A percentile compares a stretch with the other conserved stretches of the same genome.
phyloP scores from a whole-genome alignment of 2,329 filamentous ascomycete genomes.

The Xylariaceae sp. region DNA sequence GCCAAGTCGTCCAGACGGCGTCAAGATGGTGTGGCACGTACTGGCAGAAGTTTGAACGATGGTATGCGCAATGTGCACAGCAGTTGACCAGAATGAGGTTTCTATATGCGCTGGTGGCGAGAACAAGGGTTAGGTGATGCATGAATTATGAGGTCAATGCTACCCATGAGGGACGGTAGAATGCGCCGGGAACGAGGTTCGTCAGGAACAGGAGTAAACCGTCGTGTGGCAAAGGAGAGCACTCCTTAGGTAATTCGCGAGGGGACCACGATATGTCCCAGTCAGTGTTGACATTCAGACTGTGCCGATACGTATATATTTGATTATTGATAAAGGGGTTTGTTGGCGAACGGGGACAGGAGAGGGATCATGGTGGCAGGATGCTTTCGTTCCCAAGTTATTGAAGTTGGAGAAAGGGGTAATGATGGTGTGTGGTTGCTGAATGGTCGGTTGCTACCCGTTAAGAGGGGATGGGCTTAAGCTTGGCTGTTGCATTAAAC shows the following conservation, averaged over 20 bases:
- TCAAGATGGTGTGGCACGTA: slow-evolving; percentile 12
- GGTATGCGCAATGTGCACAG: slow-evolving; percentile 8
- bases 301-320: slow-evolving; percentile 5
- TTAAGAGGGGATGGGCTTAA: too few species aligned
- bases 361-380: slow-evolving; percentile 10
- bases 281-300: background rate
- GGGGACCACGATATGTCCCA: background rate
- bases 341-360: background rate
- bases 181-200: slow-evolving; percentile 34
- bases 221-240: slow-evolving; percentile 9
- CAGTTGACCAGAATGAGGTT: background rate
- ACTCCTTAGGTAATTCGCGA: slow-evolving; percentile 7
- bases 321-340: too few species aligned
- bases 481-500: too few species aligned
- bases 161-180: slow-evolving; percentile 20
- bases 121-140: slow-evolving; percentile 24
- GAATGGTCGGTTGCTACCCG: too few species aligned
- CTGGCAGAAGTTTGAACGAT: background rate
- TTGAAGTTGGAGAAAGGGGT: slow-evolving; percentile 23
- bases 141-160: slow-evolving; percentile 35
- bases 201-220: slow-evolving; percentile 13
- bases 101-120: slow-evolving; percentile 4
- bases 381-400: slow-evolving; percentile 1
- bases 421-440: too few species aligned
- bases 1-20: slow-evolving; percentile 21